A percentile compares a stretch with the other conserved stretches of the same genome.
Evolutionary conservation across 2,329 filamentous ascomycete species (phyloP).

Genomic region (Sordariomycetes sp.): DNA sequence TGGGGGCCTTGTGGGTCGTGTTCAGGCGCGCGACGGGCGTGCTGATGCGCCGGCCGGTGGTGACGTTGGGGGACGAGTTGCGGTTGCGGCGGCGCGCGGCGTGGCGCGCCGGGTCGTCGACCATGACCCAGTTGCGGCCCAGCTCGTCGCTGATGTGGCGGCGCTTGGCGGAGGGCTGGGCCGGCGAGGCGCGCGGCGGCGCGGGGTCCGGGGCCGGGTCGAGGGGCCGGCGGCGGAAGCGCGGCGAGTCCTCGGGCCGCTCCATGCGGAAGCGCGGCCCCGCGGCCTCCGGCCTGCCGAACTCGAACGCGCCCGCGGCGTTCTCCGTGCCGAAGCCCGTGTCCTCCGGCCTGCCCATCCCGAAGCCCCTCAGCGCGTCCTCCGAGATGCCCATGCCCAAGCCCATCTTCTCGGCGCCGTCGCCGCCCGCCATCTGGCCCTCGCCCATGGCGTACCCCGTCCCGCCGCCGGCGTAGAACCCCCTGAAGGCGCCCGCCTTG

Average conservation of each 20-base stretch:
- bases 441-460: conserved; percentile 51
- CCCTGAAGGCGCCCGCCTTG: conserved; percentile 60
- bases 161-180: conserved; percentile 37
- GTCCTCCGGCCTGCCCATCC: not conserved
- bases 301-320: not conserved
- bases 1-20: conserved; percentile 4
- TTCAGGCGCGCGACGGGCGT: conserved; percentile 26
- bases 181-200: conserved; percentile 22
- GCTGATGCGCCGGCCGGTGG: conserved; percentile 25
- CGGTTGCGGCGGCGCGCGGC: not conserved
- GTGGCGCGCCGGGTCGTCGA: conserved; percentile 28
- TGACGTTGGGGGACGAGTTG: conserved; percentile 10
- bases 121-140: conserved; percentile 61
- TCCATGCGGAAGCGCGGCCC: no score
- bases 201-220: not conserved
- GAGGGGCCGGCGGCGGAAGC: no score
- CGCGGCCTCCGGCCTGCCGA: not conserved
- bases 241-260: no score
- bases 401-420: not conserved
- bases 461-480: conserved; percentile 81
- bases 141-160: conserved; percentile 47
- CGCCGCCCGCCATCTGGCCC: not conserved
- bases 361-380: not conserved
- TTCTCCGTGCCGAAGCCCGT: not conserved
- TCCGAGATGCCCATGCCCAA: not conserved